Evolutionary conservation across 2,329 filamentous ascomycete species (phyloP), one percentile per base, ranked within the genome.

Genomic region (Exophiala phaeomuriformis): DNA sequence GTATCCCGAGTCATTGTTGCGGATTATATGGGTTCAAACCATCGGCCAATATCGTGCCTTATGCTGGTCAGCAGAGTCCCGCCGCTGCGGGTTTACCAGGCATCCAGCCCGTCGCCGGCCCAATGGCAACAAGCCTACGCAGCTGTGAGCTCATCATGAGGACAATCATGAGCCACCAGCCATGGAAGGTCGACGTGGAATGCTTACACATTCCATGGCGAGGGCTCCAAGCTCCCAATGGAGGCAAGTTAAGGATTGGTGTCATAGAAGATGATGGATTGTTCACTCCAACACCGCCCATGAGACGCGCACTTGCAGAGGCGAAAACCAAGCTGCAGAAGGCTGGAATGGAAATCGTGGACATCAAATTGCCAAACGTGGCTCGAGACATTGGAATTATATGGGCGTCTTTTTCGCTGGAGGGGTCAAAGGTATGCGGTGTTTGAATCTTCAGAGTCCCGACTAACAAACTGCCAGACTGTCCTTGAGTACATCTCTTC

Each of bases 1-100:
- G 72, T 3, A 64, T 73, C 10, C 72, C 72, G 0, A 73, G 75
- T 1, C 73, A 76, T 68, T 77, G 74, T 49, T 70, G 72, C 51
- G 75, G 75, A 0, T 59, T 77, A 1, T 78, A 76, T 56, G 74
- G 75, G 0, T 69, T 78, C 63, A 77, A 76, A 52, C 75, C 75
- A 2, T 73, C 69, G 33, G 61, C 63, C 1, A 67, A 69, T 8
- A 67, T 79, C 1, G 67, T 80, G 1, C 76, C 76, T 0, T 78
- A 72, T 53, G 74, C 75, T 5, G 74, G 75, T 1, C 77, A 8
- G 19, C 37, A 12, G n/a, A 12, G n/a, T 41, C 37, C n/a, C 9
- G 5, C 19, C 10, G 37, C n/a, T 7, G 5, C 9, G 19, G 37
- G 37, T 19, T 19, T 29, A 47, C 32, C 74, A 69, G 63, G 77